A percentile compares a stretch with the other conserved stretches of the same genome.
These are phyloP conservation scores for Symmetrospora coprosmae DNA, from an alignment of 768 basidiomycete genomes.

Conservation along the genomic window DNA sequence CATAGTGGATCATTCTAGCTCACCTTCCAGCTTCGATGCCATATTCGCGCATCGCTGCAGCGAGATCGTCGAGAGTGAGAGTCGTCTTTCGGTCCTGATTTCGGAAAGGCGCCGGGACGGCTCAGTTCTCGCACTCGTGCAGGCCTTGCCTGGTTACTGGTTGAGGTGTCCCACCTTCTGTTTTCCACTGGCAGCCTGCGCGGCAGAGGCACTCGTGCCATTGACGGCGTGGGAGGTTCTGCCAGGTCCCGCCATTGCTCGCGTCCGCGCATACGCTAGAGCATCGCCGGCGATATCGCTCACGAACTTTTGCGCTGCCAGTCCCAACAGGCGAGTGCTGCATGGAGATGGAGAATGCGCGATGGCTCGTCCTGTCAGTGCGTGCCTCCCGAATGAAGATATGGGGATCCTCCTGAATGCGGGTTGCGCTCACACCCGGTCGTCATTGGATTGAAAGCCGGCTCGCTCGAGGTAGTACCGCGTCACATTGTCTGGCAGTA, in stretches of 20 bases:
- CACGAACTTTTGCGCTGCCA: slow-evolving; percentile 95
- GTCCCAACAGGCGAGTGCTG: slow-evolving; percentile 53
- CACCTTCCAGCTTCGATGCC: slow-evolving; percentile 57
- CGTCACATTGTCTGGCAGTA: slow-evolving; percentile 25
- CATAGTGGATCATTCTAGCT: too few relatives aligned
- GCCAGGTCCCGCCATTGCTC: slow-evolving; percentile 61
- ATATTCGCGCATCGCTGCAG: slow-evolving; percentile 82
- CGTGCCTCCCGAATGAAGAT: too few relatives aligned
- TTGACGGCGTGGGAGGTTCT: slow-evolving; percentile 30
- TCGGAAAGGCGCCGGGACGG: too few relatives aligned
- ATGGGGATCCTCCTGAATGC: not conserved
- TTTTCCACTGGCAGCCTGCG: not conserved
- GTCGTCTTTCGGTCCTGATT: slow-evolving; percentile 62
- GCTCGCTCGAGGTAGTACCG: slow-evolving; percentile 22
- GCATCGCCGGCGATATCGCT: slow-evolving; percentile 93
- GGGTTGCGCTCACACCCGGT: slow-evolving; percentile 2
- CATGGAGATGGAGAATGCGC: slow-evolving; percentile 61
- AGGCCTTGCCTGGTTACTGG: not conserved
- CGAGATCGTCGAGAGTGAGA: slow-evolving; percentile 92
- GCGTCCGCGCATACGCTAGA: slow-evolving; percentile 90
- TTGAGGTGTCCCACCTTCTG: not conserved
- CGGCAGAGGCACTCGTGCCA: not conserved
- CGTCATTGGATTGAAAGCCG: slow-evolving; percentile 17
- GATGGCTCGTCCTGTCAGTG: slow-evolving; percentile 78
- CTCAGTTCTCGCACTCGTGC: not conserved